Percentiles rank a stretch among this genome's conserved stretches.
Conservation (phyloP, 2,329 filamentous ascomycete genomes). For the Anthostomella pinea region DNA sequence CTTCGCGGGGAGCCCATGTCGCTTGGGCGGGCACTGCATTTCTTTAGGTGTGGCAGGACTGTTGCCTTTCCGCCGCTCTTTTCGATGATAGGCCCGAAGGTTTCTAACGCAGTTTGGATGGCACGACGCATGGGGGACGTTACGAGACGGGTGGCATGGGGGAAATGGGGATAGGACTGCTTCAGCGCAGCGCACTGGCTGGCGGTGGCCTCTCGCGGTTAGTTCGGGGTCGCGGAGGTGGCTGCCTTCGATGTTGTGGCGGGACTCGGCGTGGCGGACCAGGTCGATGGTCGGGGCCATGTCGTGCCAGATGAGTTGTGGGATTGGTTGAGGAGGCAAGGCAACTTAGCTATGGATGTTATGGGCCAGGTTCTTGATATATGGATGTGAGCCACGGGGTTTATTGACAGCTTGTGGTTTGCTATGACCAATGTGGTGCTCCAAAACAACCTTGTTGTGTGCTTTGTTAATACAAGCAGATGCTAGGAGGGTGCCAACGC, state of each 20-base stretch:
- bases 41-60: conserved; percentile 70
- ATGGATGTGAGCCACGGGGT: no score
- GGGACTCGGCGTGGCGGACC: conserved; percentile 70
- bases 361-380: no score
- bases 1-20: conserved; percentile 62
- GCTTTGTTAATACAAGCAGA: no score
- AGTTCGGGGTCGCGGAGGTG: conserved; percentile 68
- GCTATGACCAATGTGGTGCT: no score
- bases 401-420: no score
- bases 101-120: conserved; percentile 67
- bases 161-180: conserved; percentile 59
- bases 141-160: conserved; percentile 61
- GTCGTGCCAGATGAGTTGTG: no score
- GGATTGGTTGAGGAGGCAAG: no score
- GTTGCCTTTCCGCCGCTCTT: conserved; percentile 46
- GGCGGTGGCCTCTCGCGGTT: conserved; percentile 67
- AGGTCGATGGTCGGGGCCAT: conserved; percentile 56
- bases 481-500: no score
- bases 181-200: conserved; percentile 65
- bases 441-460: no score
- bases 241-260: conserved; percentile 75
- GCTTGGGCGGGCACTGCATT: conserved; percentile 67
- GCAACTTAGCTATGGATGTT: no score
- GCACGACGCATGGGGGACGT: conserved; percentile 77
- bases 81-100: conserved; percentile 58